Conservation (phyloP, 192 early-diverging fungal species). For the Haplosporangium gracile region DNA sequence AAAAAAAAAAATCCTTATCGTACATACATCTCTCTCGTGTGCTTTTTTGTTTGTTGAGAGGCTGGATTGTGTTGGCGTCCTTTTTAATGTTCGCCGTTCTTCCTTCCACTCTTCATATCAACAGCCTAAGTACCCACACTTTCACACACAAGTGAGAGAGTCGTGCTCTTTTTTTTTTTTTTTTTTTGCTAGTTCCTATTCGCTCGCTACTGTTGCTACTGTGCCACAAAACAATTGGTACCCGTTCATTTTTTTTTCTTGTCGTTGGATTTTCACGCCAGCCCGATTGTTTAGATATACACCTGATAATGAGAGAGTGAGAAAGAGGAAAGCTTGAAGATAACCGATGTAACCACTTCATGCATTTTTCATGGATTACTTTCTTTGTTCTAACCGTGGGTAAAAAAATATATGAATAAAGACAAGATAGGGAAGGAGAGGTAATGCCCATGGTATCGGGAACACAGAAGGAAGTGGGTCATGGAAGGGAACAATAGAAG, state of each 20-base stretch:
- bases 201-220: neutral
- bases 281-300: neutral
- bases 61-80: neutral
- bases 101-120: neutral
- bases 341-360: neutral
- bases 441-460: neutral
- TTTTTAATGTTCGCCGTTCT: neutral
- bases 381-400: neutral
- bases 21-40: neutral
- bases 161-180: constrained; percentile 1
- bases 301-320: no score
- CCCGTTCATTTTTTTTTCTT: neutral
- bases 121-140: neutral
- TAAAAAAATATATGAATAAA: neutral
- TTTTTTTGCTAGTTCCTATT: neutral
- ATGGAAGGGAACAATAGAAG: neutral
- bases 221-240: constrained; percentile 19
- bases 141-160: neutral
- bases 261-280: neutral
- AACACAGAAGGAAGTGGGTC: neutral
- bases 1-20: neutral
- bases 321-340: neutral
- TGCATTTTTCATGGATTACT: neutral
- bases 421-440: neutral
- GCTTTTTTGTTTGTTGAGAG: neutral